Conservation (phyloP, 495 filamentous ascomycete genomes). For the Lophiotrema nucula region DNA sequence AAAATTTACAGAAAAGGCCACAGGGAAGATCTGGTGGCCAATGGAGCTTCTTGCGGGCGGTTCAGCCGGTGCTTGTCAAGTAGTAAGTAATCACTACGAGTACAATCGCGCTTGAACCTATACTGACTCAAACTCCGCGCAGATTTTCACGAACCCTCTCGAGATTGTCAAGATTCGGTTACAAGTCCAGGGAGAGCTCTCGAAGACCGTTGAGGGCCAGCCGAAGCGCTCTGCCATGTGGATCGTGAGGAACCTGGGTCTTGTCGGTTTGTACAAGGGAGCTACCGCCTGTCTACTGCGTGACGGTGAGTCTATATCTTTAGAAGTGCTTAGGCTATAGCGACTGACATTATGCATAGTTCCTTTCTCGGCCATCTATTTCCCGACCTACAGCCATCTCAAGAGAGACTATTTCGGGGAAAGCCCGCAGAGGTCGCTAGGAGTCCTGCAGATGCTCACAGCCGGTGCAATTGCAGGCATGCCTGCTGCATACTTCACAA, state of each 20-base stretch:
- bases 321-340: not conserved
- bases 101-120: constrained; percentile 2
- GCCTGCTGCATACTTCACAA: constrained; percentile 96
- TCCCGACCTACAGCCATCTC: constrained; percentile 91
- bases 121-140: constrained; percentile 4
- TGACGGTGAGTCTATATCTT: constrained; percentile 51
- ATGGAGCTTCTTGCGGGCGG: constrained; percentile 87
- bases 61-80: constrained; percentile 89
- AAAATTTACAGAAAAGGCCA: constrained; percentile 71
- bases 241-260: constrained; percentile 93
- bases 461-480: constrained; percentile 97
- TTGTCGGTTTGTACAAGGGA: constrained; percentile 96
- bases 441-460: constrained; percentile 86
- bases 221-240: constrained; percentile 90
- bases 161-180: constrained; percentile 99
- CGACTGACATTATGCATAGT: constrained; percentile 46
- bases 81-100: constrained; percentile 61
- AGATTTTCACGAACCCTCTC: constrained; percentile 95
- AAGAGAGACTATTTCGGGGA: constrained; percentile 95
- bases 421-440: constrained; percentile 81
- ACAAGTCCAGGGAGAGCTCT: constrained; percentile 94
- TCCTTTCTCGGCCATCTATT: constrained; percentile 98
- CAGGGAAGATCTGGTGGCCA: constrained; percentile 66
- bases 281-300: constrained; percentile 94
- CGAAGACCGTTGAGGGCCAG: constrained; percentile 79